Base-by-base conservation (phyloP, 441 rosid genomes). In the Croton laevigatus region DNA sequence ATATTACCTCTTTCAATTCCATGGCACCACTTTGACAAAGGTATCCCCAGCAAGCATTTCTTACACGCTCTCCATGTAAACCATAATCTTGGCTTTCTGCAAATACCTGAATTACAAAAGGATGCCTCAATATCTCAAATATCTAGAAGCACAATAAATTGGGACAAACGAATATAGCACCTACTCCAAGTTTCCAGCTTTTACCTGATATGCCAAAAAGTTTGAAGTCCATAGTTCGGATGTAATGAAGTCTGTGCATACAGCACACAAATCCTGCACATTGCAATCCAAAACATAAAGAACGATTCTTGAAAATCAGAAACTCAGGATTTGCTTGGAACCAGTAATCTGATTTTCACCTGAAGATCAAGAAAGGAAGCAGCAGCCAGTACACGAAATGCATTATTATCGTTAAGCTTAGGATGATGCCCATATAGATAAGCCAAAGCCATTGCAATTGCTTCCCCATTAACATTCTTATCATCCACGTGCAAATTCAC, bases 41-140 rank as follows among this genome's bases (percentile, higher is more conserved):
- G 81, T 88, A 91, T 55, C 97, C 97, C 98, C 97, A 94, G 70
- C 97, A 94, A 65, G 96, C 97, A 79, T 83, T 90, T 78, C 94
- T 90, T 27, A 94, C 98, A 66, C 97, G 92, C 75, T 94, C 98
- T 78, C 97, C 97, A 82, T 94, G 95, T 65, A 83, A 75, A n/a
- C 97, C 98, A 75, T 94, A 94, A 77, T 94, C 98, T 84, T 94
- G 97, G 81, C 91, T 84, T 87, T 91, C 98, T 0, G 97, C 97
- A 83, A 94, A 94, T 27, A 91, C 93, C 98, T 94, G 81, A 76
- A 55, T 46, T 44, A 73, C 68, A 78, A 75, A 67, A 61, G 27
- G 22, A 62, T n/a, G 22, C 3, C 61, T n/a, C 57, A 55, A 9
- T 5, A 52, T 67, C 66, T 49, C 59, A 42, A 63, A 61, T n/a